Percentiles rank a stretch among this genome's conserved stretches.
phyloP scores from a whole-genome alignment of 1,284 basidiomycete species.

The Rhodotorula sp. region DNA sequence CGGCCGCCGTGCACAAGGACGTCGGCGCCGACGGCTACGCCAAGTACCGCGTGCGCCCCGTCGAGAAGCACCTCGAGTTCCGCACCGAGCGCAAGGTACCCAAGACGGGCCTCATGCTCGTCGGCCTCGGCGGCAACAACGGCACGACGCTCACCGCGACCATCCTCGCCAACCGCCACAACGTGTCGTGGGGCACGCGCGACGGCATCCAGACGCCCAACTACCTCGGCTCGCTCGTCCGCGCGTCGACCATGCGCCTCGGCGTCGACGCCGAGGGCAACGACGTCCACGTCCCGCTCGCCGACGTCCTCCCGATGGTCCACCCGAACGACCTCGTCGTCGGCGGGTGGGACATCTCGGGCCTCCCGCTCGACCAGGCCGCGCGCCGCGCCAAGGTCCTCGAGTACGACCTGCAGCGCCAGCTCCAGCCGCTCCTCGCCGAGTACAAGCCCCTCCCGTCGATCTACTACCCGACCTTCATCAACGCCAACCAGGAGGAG shows the following conservation, averaged over 20 bases:
- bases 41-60: conserved; percentile 67
- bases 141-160: conserved; percentile 92
- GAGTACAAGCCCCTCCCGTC: conserved; percentile 84
- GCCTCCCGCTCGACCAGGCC: conserved; percentile 79
- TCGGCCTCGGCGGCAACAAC: conserved; percentile 97
- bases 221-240: conserved; percentile 83
- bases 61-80: conserved; percentile 81
- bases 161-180: conserved; percentile 92
- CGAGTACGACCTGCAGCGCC: conserved; percentile 95
- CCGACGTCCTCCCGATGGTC: conserved; percentile 94
- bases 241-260: conserved; percentile 90
- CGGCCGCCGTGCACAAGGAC: conserved; percentile 55
- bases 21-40: conserved; percentile 59
- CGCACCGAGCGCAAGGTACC: conserved; percentile 83
- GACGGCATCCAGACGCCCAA: conserved; percentile 89
- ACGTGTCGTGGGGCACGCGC: conserved; percentile 95
- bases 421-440: conserved; percentile 83
- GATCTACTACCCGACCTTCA: conserved; percentile 77
- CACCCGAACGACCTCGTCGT: conserved; percentile 98
- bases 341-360: conserved; percentile 97
- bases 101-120: conserved; percentile 95
- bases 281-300: conserved; percentile 90
- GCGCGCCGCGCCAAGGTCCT: conserved; percentile 93
- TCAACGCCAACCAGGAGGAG: conserved; percentile 95
- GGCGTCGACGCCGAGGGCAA: conserved; percentile 83